Base-by-base conservation (phyloP, 257 asterid species). In the Ocimum tenuiflorum region DNA sequence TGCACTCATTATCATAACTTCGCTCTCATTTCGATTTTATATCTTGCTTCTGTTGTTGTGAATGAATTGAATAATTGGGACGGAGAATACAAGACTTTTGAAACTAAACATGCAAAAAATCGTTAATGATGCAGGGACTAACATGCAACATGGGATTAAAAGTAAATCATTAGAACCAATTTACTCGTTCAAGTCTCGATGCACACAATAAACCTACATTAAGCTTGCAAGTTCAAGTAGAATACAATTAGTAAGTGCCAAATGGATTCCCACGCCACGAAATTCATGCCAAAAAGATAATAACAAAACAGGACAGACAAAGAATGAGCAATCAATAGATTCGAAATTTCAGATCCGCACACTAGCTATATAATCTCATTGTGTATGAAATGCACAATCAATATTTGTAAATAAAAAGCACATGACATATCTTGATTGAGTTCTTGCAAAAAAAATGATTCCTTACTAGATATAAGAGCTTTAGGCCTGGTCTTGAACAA, bases 401-500 rank as follows among this genome's bases (percentile, higher is more conserved):
- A 36, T 36, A 36, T 36, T 36, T 7, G 11, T 36, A 7, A 36
- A 56, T 8, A 14, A 24, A 56, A 51, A 41, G 11, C 22, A 38
- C 17, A 60, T 15, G 7, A 31, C 2, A 24, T 35, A 27, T 45
- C 10, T 58, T 38, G 56, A 67, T 41, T 27, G 66, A 13, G 15
- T 49, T 53, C 63, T 24, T 9, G 9, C 11, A 27, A 53, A 13
- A 43, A 46, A 23, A 23, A 43, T 2, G 43, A 54, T 24, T 27
- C 20, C 86, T 81, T 79, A 88, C 96, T 80, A 17, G 99, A 80
- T 69, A 89, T 92, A 22, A 89, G 89, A 33, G 99, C 96, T 79
- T 73, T 90, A 7, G 99, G 99, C 80, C 99, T 89, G 73, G 90
- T 89, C 76, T 88, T 92, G 85, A 89, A 92, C 63, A 92, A 58